A percentile compares a stretch with the other conserved stretches of the same genome.
Conservation (phyloP, 495 filamentous ascomycete species). For the Hyaloscypha bicolor region DNA sequence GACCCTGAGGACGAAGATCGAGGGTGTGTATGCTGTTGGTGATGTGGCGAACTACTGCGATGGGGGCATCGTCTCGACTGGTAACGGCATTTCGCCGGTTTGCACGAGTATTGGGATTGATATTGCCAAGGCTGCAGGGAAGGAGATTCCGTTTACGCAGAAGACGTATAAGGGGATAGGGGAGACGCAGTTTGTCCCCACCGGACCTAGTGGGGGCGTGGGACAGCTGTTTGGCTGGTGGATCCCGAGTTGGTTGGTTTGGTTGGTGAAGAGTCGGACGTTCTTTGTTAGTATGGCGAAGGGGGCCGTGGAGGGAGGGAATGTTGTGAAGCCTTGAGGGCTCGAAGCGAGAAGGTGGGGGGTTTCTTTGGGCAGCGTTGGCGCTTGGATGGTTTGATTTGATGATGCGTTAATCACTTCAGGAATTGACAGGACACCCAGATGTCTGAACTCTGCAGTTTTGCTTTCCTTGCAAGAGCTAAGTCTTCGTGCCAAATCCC, state of each 20-base stretch:
- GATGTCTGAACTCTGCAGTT: neutral
- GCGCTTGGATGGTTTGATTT: neutral
- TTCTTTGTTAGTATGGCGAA: conserved; percentile 4
- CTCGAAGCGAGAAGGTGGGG: neutral
- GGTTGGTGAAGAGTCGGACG: conserved; percentile 47
- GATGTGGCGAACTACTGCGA: conserved; percentile 38
- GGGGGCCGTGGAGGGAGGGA: neutral
- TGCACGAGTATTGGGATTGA: conserved; percentile 21
- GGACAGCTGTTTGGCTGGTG: conserved; percentile 50
- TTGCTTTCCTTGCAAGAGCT: no score
- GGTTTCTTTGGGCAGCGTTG: neutral
- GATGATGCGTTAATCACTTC: neutral
- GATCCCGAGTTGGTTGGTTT: conserved; percentile 54
- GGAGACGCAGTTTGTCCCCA: conserved; percentile 46
- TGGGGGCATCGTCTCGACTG: conserved; percentile 3
- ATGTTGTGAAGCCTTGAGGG: neutral
- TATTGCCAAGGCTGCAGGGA: conserved; percentile 10
- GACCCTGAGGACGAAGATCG: conserved; percentile 34
- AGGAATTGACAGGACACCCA: neutral
- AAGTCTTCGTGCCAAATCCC: no score
- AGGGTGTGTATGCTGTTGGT: conserved; percentile 41
- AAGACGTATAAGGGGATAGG: conserved; percentile 44
- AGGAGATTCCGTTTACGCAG: conserved; percentile 21
- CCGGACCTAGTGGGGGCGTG: conserved; percentile 55
- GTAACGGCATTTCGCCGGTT: conserved; percentile 11